These are phyloP conservation scores for Hypoxylon rubiginosum DNA, from an alignment of 2,329 filamentous ascomycete genomes.

Conservation along the genomic window DNA sequence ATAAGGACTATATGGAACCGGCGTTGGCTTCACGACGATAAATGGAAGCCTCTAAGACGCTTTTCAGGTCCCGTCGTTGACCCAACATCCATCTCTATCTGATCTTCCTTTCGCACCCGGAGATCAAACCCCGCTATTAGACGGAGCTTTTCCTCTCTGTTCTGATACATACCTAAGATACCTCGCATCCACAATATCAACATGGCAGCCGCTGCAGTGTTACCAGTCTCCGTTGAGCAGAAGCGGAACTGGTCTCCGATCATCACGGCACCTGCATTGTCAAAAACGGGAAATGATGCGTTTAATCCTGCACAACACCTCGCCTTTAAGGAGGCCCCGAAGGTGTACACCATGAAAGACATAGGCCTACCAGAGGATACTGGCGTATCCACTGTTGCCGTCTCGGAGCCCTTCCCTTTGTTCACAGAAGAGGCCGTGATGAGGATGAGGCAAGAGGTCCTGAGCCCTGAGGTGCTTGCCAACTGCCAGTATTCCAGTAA, in stretches of 20 bases:
- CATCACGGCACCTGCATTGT: slow-evolving; percentile 37
- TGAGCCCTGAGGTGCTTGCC: slow-evolving; percentile 67
- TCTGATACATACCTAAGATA: slow-evolving; percentile 11
- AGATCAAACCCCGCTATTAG: background rate
- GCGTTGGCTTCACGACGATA: slow-evolving; percentile 36
- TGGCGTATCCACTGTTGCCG: slow-evolving; percentile 73
- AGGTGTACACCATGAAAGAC: slow-evolving; percentile 72
- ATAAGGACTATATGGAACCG: slow-evolving; percentile 36
- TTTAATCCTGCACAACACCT: slow-evolving; percentile 71
- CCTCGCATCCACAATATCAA: slow-evolving; percentile 12
- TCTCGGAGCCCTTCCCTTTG: slow-evolving; percentile 74
- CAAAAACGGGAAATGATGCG: slow-evolving; percentile 38
- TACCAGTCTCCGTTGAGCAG: slow-evolving; percentile 25
- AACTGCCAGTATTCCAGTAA: slow-evolving; percentile 72
- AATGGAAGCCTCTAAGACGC: slow-evolving; percentile 27
- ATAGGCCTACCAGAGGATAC: slow-evolving; percentile 66
- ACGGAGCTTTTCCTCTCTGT: slow-evolving; percentile 1
- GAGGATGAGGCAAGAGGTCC: slow-evolving; percentile 73
- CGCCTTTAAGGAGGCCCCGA: slow-evolving; percentile 62
- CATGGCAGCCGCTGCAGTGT: slow-evolving; percentile 45
- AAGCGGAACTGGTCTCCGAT: slow-evolving; percentile 47
- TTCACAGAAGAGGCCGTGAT: slow-evolving; percentile 73
- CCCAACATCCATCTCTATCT: slow-evolving; percentile 5
- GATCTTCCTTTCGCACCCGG: background rate
- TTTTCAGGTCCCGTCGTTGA: slow-evolving; percentile 7